phyloP scores from a whole-genome alignment of 805 yeast genomes.

The Spathaspora arborariae region DNA sequence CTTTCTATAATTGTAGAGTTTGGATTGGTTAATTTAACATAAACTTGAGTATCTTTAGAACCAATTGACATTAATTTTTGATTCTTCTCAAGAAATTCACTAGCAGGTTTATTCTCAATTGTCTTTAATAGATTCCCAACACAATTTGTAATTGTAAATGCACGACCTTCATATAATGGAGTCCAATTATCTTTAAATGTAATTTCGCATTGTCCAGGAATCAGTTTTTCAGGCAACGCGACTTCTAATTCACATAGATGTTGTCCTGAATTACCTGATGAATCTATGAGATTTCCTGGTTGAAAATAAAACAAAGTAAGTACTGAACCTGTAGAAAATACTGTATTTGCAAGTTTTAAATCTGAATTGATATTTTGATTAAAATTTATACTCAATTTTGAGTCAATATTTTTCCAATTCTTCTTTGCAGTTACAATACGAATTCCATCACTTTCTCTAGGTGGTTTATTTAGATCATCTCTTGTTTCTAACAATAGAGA shows the following conservation, averaged over 20 bases:
- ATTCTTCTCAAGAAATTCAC: conserved; percentile 50
- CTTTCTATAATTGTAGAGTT: conserved; percentile 17
- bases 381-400: conserved; percentile 20
- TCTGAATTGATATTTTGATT: conserved; percentile 12
- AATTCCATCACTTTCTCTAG: conserved; percentile 33
- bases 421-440: conserved; percentile 30
- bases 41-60: conserved; percentile 43
- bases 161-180: conserved; percentile 21
- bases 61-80: conserved; percentile 32
- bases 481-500: conserved; percentile 14
- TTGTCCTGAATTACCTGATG: conserved; percentile 21
- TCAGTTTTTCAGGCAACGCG: conserved; percentile 15
- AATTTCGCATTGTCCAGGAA: conserved; percentile 5
- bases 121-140: conserved; percentile 58
- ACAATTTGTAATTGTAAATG: conserved; percentile 43
- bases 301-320: conserved; percentile 35
- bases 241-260: conserved; percentile 25
- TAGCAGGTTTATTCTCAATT: conserved; percentile 54
- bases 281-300: conserved; percentile 8
- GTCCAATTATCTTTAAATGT: conserved; percentile 30
- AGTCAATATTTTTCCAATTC: conserved; percentile 34
- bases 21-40: conserved; percentile 25
- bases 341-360: conserved; percentile 36
- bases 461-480: conserved; percentile 20
- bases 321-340: conserved; percentile 31